Percentiles rank a stretch among this genome's conserved stretches.
These are phyloP conservation scores for Pogostemon cablin DNA, from an alignment of 257 asterid species.

Conservation along the genomic window DNA sequence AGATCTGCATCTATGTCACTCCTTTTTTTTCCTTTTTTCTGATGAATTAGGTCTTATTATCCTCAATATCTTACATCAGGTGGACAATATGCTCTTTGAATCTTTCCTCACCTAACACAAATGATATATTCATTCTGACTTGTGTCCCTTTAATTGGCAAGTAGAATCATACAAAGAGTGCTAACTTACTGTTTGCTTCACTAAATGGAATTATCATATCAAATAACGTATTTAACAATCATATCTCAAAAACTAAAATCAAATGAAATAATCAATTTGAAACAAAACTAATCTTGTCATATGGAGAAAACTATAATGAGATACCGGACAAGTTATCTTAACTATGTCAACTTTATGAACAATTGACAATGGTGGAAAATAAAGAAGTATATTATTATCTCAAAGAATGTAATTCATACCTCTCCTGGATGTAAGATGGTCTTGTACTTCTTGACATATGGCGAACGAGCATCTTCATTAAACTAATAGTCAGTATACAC, in stretches of 20 bases:
- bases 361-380: neutral
- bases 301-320: neutral
- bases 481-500: slow-evolving; percentile 54
- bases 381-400: slow-evolving; percentile 1
- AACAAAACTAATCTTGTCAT: neutral
- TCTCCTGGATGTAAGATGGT: slow-evolving; percentile 99
- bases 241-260: slow-evolving; percentile 1
- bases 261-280: slow-evolving; percentile 14
- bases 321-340: neutral
- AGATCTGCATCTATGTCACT: neutral
- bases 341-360: neutral
- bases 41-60: neutral
- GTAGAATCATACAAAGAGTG: neutral
- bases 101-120: neutral
- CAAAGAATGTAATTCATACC: slow-evolving; percentile 48
- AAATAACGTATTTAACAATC: neutral
- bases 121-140: neutral
- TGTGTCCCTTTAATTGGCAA: neutral
- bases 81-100: neutral
- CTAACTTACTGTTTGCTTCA: neutral
- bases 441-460: slow-evolving; percentile 91
- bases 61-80: neutral
- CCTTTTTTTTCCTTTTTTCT: neutral
- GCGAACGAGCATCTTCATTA: slow-evolving; percentile 96
- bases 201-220: neutral